These are phyloP conservation scores for Waitea zeae DNA, from an alignment of 1,284 basidiomycete genomes.

Conservation along the genomic window DNA sequence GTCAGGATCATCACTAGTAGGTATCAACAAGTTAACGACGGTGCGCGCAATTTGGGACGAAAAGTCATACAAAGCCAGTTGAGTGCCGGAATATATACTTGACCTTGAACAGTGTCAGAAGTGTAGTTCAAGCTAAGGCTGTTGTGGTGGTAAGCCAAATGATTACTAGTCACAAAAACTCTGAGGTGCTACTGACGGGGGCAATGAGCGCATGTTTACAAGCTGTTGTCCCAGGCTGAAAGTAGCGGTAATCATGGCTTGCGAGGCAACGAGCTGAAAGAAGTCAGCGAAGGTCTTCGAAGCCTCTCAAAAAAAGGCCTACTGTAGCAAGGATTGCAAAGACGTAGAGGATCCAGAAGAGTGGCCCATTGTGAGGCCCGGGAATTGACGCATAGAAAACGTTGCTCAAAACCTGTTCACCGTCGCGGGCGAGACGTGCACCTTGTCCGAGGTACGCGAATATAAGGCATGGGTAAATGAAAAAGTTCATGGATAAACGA, in stretches of 20 bases:
- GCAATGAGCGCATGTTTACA: constrained; percentile 39
- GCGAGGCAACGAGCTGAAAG: constrained; percentile 33
- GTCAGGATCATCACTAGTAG: constrained; percentile 29
- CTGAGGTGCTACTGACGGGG: constrained; percentile 16
- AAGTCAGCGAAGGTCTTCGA: constrained; percentile 1
- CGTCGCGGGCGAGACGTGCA: constrained; percentile 34
- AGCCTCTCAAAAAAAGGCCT: constrained; percentile 6
- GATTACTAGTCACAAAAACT: no score
- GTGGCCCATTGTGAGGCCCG: constrained; percentile 26
- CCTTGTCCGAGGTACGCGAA: constrained; percentile 58
- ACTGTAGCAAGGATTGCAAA: constrained; percentile 49
- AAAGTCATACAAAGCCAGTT: constrained; percentile 27
- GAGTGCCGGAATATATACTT: constrained; percentile 42
- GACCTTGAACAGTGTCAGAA: constrained; percentile 38
- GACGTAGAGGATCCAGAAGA: constrained; percentile 47
- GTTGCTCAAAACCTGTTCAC: constrained; percentile 28
- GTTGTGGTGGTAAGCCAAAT: background rate
- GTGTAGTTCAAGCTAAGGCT: constrained; percentile 38
- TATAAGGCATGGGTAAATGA: constrained; percentile 44
- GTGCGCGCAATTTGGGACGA: background rate
- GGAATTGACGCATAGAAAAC: constrained; percentile 52
- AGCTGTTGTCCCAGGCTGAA: constrained; percentile 51
- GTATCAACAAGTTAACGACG: background rate
- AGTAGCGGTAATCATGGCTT: constrained; percentile 53
- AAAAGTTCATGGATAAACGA: constrained; percentile 26